Conservation (phyloP, 1,284 basidiomycete genomes). For the Meira nashicola region DNA sequence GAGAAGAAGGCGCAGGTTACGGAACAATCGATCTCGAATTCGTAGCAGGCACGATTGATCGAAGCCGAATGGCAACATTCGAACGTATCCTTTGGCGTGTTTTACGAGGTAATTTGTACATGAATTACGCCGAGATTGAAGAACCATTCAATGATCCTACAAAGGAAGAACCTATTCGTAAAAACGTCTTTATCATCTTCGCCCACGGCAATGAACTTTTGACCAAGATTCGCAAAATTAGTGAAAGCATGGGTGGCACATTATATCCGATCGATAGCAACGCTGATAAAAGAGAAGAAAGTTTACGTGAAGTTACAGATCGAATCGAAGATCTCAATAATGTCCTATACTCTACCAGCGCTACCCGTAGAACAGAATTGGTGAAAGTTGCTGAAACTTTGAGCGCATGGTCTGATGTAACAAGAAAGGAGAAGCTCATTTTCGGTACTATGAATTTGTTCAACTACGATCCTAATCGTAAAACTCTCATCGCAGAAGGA, state of each 20-base stretch:
- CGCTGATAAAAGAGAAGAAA: slow-evolving; percentile 81
- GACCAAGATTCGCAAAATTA: slow-evolving; percentile 95
- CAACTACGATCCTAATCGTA: slow-evolving; percentile 86
- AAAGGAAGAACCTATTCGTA: slow-evolving; percentile 59
- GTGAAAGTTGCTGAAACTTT: slow-evolving; percentile 79
- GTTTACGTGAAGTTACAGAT: slow-evolving; percentile 78
- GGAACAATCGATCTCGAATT: slow-evolving; percentile 74
- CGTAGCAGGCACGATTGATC: slow-evolving; percentile 93
- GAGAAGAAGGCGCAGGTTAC: slow-evolving; percentile 53
- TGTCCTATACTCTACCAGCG: slow-evolving; percentile 63
- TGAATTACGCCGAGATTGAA: slow-evolving; percentile 92
- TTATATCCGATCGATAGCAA: slow-evolving; percentile 94
- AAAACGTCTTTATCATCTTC: slow-evolving; percentile 99
- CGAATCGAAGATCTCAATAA: slow-evolving; percentile 89
- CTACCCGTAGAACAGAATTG: slow-evolving; percentile 77
- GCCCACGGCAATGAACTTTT: slow-evolving; percentile 90
- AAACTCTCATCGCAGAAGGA: slow-evolving; percentile 93
- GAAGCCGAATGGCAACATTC: slow-evolving; percentile 82
- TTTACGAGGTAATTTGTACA: slow-evolving; percentile 94
- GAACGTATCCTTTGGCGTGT: slow-evolving; percentile 98
- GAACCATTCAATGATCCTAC: slow-evolving; percentile 85
- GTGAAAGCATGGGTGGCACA: slow-evolving; percentile 95
- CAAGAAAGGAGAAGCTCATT: slow-evolving; percentile 90
- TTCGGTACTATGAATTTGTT: slow-evolving; percentile 60
- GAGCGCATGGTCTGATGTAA: slow-evolving; percentile 86